Conservation (phyloP, 345 rosid species). For the Geranium rotundifolium region DNA sequence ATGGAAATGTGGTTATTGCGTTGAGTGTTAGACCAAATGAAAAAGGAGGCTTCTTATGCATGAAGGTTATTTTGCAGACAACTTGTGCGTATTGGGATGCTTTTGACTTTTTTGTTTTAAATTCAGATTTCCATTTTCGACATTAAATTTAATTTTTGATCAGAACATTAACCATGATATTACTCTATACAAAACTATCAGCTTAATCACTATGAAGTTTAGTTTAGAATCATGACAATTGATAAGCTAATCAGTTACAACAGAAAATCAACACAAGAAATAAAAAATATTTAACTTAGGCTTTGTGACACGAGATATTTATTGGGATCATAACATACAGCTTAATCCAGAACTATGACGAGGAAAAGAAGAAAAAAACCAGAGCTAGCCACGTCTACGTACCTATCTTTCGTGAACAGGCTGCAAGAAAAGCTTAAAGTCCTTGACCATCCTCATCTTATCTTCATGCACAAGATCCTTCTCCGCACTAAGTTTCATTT, state of each 20-base stretch:
- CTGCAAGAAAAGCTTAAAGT: slow-evolving; percentile 55
- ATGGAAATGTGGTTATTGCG: not conserved
- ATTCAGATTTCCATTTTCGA: too few species aligned
- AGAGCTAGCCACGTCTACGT: slow-evolving; percentile 22
- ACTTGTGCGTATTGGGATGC: not conserved
- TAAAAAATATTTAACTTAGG: too few species aligned
- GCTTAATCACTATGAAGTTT: too few species aligned
- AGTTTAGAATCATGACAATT: too few species aligned
- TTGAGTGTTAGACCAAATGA: not conserved
- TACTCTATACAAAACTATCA: too few species aligned
- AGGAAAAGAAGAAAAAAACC: not conserved
- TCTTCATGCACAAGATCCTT: slow-evolving; percentile 48
- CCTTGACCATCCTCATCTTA: slow-evolving; percentile 33
- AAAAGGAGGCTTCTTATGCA: not conserved
- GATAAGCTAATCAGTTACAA: too few species aligned
- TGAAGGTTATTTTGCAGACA: not conserved
- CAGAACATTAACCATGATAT: too few species aligned
- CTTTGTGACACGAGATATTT: too few species aligned
- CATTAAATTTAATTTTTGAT: too few species aligned
- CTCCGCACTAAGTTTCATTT: slow-evolving; percentile 47
- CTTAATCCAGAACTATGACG: not conserved
- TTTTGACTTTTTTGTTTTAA: too few species aligned
- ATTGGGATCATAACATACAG: not conserved
- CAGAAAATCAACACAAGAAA: too few species aligned
- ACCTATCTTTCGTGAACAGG: slow-evolving; percentile 65